Base-by-base conservation (phyloP, 2,329 filamentous ascomycete genomes). In the Ophiostoma piceae region DNA sequence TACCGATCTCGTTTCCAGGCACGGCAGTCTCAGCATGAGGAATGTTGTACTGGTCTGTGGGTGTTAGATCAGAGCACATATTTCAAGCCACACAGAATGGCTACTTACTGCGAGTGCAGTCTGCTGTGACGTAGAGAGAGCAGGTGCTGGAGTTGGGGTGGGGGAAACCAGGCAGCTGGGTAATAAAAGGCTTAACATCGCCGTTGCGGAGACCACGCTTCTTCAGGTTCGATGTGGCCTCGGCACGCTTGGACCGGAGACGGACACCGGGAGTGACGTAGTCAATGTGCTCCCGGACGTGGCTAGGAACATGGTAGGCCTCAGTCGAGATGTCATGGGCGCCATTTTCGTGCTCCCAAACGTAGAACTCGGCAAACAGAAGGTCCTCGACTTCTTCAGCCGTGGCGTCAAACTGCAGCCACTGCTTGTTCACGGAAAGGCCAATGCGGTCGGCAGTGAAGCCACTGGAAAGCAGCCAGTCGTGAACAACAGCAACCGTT, bases 271-370 rank as follows among this genome's bases (percentile, higher is more conserved):
- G 71, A 22, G 71, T 69, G 26, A 72, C 81, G 74, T 85, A 86
- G 76, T 86, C 84, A 68, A 87, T 79, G 70, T 85, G 82, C 16
- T 79, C 73, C 47, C 78, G 78, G 14, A 86, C 72, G 51, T 81
- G 75, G 26, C 78, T 77, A 1, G 84, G 84, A 4, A 86, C 77
- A 70, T 84, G 82, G 73, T 76, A 76, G 37, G 69, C 73, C 2
- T 68, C 11, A 32, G 71, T 22, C 57, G 70, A 32, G 57, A 70
- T 14, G 66, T 67, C n/a, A 32, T 41, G 32, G 37, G 3, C 8
- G 22, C 22, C 11, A 47, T 41, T 14, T n/a, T 68, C 43, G n/a
- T 73, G 73, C 60, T 74, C 71, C 37, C 73, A 73, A 19, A 72
- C 68, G 64, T 75, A 71, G 12, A 71, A 75, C 29, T 70, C 66